phyloP scores from a whole-genome alignment of 2,329 filamentous ascomycete species.

The Nemania sp. region DNA sequence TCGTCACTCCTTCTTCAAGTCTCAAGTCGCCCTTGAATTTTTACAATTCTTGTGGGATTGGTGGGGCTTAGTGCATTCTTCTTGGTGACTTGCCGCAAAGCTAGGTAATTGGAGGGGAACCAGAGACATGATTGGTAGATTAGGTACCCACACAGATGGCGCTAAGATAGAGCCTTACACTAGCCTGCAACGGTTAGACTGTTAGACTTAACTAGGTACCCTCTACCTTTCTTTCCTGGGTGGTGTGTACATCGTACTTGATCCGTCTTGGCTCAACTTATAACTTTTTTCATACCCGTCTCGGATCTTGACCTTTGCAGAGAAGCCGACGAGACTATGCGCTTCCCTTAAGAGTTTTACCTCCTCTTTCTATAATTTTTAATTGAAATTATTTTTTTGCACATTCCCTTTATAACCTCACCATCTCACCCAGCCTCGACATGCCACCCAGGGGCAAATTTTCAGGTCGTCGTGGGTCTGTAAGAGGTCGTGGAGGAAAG shows the following conservation, averaged over 20 bases:
- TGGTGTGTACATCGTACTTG: slow-evolving; percentile 11
- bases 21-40: slow-evolving; percentile 28
- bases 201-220: neutral
- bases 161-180: slow-evolving; percentile 27
- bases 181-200: slow-evolving; percentile 8
- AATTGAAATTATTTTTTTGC: too few species aligned
- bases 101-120: slow-evolving; percentile 21
- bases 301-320: slow-evolving; percentile 18
- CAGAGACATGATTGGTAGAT: slow-evolving; percentile 4
- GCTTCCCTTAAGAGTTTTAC: neutral
- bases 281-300: slow-evolving; percentile 20
- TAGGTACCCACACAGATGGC: too few species aligned
- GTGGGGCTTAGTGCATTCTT: slow-evolving; percentile 28
- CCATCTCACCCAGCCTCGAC: neutral
- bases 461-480: slow-evolving; percentile 31
- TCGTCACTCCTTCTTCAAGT: slow-evolving; percentile 24
- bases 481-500: slow-evolving; percentile 32
- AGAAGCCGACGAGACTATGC: neutral
- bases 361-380: neutral
- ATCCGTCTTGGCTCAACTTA: slow-evolving; percentile 23
- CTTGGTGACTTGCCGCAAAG: slow-evolving; percentile 10
- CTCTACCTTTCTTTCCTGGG: neutral
- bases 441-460: slow-evolving; percentile 35
- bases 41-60: slow-evolving; percentile 36
- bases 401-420: neutral